These are phyloP conservation scores for Solanum habrochaites DNA, from an alignment of 257 asterid genomes.

Conservation along the genomic window DNA sequence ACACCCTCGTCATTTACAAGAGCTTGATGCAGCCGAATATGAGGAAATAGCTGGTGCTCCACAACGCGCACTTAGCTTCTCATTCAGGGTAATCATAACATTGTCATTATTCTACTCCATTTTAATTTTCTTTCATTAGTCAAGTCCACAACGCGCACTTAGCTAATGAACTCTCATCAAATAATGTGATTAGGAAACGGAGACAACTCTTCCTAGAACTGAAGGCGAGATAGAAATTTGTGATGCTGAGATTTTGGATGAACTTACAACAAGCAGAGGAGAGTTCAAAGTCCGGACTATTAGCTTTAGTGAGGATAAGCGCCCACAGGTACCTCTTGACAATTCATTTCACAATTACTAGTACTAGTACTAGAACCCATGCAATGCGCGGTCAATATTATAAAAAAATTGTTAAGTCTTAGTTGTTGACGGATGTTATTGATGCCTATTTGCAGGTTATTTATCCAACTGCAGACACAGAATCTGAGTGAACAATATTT, in stretches of 20 bases:
- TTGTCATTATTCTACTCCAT: neutral
- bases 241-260: slow-evolving; percentile 47
- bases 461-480: neutral
- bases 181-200: slow-evolving; percentile 15
- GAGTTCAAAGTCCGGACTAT: slow-evolving; percentile 32
- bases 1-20: slow-evolving; percentile 18
- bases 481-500: neutral
- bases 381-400: neutral
- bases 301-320: slow-evolving; percentile 30
- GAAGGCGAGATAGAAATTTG: slow-evolving; percentile 10
- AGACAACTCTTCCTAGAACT: neutral
- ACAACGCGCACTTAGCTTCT: slow-evolving; percentile 21
- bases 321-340: slow-evolving; percentile 16
- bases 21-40: slow-evolving; percentile 57
- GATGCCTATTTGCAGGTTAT: neutral
- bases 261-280: slow-evolving; percentile 48
- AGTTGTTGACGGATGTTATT: neutral
- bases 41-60: slow-evolving; percentile 41
- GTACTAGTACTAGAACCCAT: neutral
- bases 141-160: neutral
- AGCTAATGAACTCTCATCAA: neutral
- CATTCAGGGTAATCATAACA: slow-evolving; percentile 16
- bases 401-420: neutral
- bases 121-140: neutral
- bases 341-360: neutral